Base-by-base conservation (phyloP, 2,329 filamentous ascomycete genomes). In the Chrysosporium queenslandicum region DNA sequence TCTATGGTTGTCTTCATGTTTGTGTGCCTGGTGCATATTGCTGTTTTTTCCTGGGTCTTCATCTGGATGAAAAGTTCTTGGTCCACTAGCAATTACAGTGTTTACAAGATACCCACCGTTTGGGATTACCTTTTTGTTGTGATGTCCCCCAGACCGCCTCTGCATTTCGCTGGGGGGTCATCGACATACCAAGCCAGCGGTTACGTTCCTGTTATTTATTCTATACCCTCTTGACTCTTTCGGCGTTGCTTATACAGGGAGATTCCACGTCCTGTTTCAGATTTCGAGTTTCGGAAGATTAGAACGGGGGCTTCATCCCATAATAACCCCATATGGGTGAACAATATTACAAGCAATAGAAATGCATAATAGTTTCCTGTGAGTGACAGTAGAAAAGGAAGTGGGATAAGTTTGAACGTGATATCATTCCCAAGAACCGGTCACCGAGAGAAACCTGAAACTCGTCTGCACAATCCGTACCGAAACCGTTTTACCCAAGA, bases 21-120 rank as follows among this genome's bases (percentile, higher is more conserved):
- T 3, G 21, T 34, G 11, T 46, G 43, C 43, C 43, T 46, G 43
- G 43, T 34, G 43, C 43, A 46, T 46, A n/a, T 46, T 23, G 7
- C 25, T 46, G 8, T 21, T 7, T 43, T 18, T 41, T 14, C n/a
- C n/a, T n/a, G n/a, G 25, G 43, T 25, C 14, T 34, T 46, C 43
- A 36, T 46, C 29, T 36, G 16, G 43, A 46, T 36, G 43, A 36
- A 34, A 46, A 21, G 23, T 46, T 34, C 16, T 23, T 23, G 7
- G 18, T 29, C 11, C 9, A 12, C 25, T 6, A 45, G 2, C 3
- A 30, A 30, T 27, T 11, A 29, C 14, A 29, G 21, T 27, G 18
- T 16, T 29, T n/a, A n/a, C 20, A 25, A 41, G 8, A 41, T 41
- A 23, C 25, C 20, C n/a, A 23, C 14, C 25, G n/a, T 18, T 6